These are phyloP conservation scores for Linnemannia exigua DNA, from an alignment of 192 early-diverging fungal genomes.

Conservation along the genomic window DNA sequence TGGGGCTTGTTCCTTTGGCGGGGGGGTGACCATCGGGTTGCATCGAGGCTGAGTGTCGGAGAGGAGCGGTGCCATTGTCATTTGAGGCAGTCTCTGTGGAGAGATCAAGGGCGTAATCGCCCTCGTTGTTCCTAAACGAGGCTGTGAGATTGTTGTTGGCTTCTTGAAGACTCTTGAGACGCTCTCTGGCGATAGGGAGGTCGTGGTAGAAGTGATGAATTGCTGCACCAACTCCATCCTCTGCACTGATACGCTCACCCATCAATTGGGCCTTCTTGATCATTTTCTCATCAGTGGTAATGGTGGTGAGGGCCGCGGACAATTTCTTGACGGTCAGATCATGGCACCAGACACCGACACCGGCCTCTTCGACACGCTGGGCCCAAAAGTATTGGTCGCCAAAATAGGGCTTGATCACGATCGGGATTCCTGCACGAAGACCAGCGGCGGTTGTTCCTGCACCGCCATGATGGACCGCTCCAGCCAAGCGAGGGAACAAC, in stretches of 20 bases:
- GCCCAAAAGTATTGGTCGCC: constrained; percentile 78
- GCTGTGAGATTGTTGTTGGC: background rate
- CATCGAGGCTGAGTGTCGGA: background rate
- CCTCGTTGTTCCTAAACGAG: background rate
- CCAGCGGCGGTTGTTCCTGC: constrained; percentile 80
- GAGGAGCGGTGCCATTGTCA: background rate
- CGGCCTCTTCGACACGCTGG: constrained; percentile 68
- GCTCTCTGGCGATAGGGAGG: constrained; percentile 60
- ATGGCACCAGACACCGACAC: constrained; percentile 65
- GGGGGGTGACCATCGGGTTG: background rate
- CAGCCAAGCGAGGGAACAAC: constrained; percentile 73
- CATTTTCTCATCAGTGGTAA: constrained; percentile 67
- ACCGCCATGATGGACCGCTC: constrained; percentile 81
- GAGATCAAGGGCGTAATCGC: background rate
- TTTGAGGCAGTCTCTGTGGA: background rate
- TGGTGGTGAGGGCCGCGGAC: constrained; percentile 51
- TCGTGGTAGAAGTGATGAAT: constrained; percentile 71
- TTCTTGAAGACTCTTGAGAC: constrained; percentile 14
- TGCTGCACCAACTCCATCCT: constrained; percentile 68
- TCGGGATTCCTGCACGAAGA: constrained; percentile 73
- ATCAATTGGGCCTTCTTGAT: constrained; percentile 55
- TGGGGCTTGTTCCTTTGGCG: background rate
- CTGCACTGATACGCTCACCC: constrained; percentile 64
- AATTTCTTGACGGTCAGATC: constrained; percentile 64
- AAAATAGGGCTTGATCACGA: constrained; percentile 79